A percentile compares a stretch with the other conserved stretches of the same genome.
Evolutionary conservation across 228 moss, liverwort and hornwort species (phyloP).

Genomic region (Sphagnum fallax): DNA sequence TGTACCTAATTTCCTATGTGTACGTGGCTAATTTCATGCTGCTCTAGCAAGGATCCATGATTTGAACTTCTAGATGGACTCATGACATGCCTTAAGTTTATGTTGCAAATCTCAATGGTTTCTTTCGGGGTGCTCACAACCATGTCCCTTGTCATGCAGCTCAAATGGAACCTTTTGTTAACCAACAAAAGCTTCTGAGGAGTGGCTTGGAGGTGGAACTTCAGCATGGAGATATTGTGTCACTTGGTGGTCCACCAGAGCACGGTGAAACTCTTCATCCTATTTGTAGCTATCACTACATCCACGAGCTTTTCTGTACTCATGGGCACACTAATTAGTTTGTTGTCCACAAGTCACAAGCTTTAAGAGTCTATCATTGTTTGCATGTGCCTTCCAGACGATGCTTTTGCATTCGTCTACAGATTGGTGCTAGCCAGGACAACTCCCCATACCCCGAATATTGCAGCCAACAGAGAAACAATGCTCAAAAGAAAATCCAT

Average conservation of each 20-base stretch:
- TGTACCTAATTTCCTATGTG: no score
- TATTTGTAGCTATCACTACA: no score
- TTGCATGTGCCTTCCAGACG: constrained; percentile 19
- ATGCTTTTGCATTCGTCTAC: constrained; percentile 79
- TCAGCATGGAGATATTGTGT: constrained; percentile 78
- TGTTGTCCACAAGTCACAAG: no score
- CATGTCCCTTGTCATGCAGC: constrained; percentile 19
- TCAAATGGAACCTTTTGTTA: constrained; percentile 88
- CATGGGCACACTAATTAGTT: no score
- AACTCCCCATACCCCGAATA: constrained; percentile 5
- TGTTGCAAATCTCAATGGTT: no score
- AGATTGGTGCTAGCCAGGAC: constrained; percentile 40
- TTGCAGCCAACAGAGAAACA: constrained; percentile 8
- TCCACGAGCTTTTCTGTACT: no score
- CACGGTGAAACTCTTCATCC: constrained; percentile 28
- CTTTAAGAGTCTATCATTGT: no score
- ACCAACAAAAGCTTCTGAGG: constrained; percentile 58
- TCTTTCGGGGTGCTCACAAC: constrained; percentile 23
- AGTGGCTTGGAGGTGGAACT: constrained; percentile 76
- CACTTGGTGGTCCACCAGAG: constrained; percentile 69
- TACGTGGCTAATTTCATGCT: no score
- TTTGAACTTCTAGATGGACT: no score
- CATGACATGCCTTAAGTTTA: no score
- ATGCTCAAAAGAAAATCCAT: constrained; percentile 64
- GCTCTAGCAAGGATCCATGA: no score